Percentiles rank a stretch among this genome's conserved stretches.
Evolutionary conservation across 179 eudicot genomes (phyloP).

Genomic region (Drosera spatulata): DNA sequence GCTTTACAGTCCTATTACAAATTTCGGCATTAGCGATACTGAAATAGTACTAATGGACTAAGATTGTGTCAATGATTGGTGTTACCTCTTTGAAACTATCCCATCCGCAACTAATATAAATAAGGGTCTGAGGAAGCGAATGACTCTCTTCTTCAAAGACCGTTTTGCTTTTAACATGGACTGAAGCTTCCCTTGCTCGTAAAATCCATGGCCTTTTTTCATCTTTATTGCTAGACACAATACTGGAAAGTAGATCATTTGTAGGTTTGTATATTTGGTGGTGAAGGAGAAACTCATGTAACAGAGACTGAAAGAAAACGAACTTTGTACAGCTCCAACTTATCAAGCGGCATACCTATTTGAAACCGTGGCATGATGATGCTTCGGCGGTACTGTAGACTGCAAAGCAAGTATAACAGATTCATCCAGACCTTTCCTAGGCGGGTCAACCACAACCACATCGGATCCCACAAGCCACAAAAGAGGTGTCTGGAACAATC

Average conservation of each 20-base stretch:
- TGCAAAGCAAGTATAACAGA: conserved; percentile 49
- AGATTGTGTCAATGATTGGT: background rate
- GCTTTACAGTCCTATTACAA: conserved; percentile 64
- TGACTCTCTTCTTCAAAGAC: conserved; percentile 26
- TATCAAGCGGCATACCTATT: conserved; percentile 9
- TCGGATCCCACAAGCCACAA: conserved; percentile 92
- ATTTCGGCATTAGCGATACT: conserved; percentile 7
- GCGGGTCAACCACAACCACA: conserved; percentile 93
- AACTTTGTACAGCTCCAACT: no score
- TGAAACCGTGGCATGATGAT: conserved; percentile 13
- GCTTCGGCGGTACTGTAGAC: conserved; percentile 36
- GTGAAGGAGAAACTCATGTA: background rate
- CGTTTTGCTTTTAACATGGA: conserved; percentile 41
- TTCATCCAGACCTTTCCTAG: conserved; percentile 88
- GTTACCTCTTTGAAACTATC: conserved; percentile 86
- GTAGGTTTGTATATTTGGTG: background rate
- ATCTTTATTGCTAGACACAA: conserved; percentile 35
- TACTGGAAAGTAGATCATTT: conserved; percentile 25
- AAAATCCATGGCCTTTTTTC: conserved; percentile 95
- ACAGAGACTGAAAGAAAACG: no score
- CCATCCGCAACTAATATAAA: conserved; percentile 98
- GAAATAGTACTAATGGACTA: background rate
- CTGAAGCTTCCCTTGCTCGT: conserved; percentile 75
- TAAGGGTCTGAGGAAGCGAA: conserved; percentile 69
- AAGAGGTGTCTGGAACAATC: conserved; percentile 47